Evolutionary conservation across 306 rosid species (phyloP).

Genomic region (Psophocarpus tetragonolobus): DNA sequence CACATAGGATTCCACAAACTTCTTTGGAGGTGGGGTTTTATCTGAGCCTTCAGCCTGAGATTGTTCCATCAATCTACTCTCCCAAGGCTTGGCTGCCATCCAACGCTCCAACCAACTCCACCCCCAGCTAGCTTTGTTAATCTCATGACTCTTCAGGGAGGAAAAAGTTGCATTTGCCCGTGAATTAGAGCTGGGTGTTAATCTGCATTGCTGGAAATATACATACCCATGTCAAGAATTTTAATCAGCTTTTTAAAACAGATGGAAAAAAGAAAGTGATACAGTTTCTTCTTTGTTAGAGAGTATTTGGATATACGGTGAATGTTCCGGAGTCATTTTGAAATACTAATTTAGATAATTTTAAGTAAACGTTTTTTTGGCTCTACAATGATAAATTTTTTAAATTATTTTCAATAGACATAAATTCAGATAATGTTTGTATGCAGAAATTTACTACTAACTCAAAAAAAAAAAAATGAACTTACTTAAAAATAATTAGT

Average conservation of each 20-base stretch:
- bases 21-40: constrained; percentile 69
- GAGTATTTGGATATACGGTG: background rate
- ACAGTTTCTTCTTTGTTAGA: background rate
- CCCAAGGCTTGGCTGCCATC: constrained; percentile 99
- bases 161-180: constrained; percentile 38
- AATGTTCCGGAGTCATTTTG: background rate
- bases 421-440: too few relatives aligned
- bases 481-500: too few relatives aligned
- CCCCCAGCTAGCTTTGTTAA: constrained; percentile 73
- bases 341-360: background rate
- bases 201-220: constrained; percentile 70
- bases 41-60: constrained; percentile 52
- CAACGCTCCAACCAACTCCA: constrained; percentile 99
- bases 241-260: background rate
- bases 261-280: background rate
- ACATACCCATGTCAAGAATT: background rate
- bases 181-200: constrained; percentile 50
- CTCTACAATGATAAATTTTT: too few relatives aligned
- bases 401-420: too few relatives aligned
- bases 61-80: constrained; percentile 86
- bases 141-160: constrained; percentile 54
- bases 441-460: too few relatives aligned
- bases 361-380: background rate
- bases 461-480: too few relatives aligned
- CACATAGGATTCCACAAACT: constrained; percentile 45